These are phyloP conservation scores for Leishmania lainsoni DNA, from an alignment of 208 protist genomes.

Conservation along the genomic window DNA sequence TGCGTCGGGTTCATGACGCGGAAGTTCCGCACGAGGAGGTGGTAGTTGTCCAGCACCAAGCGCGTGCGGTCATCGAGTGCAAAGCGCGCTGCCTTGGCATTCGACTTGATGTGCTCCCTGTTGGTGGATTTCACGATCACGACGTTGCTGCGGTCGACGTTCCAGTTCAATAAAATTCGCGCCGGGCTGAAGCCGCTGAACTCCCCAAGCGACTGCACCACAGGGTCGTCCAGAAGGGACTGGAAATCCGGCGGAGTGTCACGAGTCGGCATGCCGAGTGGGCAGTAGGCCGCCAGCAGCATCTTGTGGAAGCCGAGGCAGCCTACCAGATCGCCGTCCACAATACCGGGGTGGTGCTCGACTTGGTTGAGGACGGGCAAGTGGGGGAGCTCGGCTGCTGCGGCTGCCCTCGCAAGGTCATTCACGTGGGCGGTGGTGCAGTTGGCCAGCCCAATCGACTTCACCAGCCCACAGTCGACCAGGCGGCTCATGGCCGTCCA, in stretches of 20 bases:
- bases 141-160: conserved; percentile 77
- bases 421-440: conserved; percentile 66
- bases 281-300: conserved; percentile 84
- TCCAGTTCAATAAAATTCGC: conserved; percentile 84
- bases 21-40: conserved; percentile 39
- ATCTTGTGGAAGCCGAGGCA: conserved; percentile 66
- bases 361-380: conserved; percentile 90
- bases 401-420: conserved; percentile 38
- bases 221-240: conserved; percentile 48
- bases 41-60: conserved; percentile 64
- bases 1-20: conserved; percentile 78
- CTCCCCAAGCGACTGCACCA: conserved; percentile 50
- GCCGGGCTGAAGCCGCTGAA: conserved; percentile 67
- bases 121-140: conserved; percentile 81
- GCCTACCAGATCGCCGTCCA: conserved; percentile 50
- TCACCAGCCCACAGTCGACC: conserved; percentile 85
- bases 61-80: conserved; percentile 60
- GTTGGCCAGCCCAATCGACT: conserved; percentile 91
- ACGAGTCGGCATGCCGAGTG: conserved; percentile 77
- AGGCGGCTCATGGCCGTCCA: conserved; percentile 87
- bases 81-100: conserved; percentile 81
- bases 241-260: conserved; percentile 63
- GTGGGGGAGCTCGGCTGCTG: conserved; percentile 20
- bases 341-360: conserved; percentile 83
- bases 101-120: conserved; percentile 78